These are phyloP conservation scores for Polyporus tsugae DNA, from an alignment of 1,284 basidiomycete genomes.

Conservation along the genomic window DNA sequence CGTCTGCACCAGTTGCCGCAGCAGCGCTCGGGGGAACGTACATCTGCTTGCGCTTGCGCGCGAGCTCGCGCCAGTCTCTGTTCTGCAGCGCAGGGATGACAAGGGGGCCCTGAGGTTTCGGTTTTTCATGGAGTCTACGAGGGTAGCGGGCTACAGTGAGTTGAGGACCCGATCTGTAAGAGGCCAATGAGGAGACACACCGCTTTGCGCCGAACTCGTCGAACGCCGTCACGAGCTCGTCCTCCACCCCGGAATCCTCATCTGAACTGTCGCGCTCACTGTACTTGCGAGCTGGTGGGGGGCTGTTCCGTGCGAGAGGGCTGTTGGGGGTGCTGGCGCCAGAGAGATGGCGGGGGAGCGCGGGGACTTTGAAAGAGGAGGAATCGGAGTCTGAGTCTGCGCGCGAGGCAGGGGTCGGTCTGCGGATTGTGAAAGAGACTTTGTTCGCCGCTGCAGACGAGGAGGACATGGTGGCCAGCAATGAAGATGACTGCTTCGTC, in stretches of 20 bases:
- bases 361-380: conserved; percentile 61
- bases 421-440: conserved; percentile 78
- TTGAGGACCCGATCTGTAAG: conserved; percentile 52
- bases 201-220: conserved; percentile 76
- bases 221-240: conserved; percentile 80
- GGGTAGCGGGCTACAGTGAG: conserved; percentile 62
- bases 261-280: conserved; percentile 67
- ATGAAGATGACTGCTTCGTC: not conserved
- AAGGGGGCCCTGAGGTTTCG: conserved; percentile 68
- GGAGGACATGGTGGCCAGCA: conserved; percentile 31
- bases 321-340: conserved; percentile 57
- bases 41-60: conserved; percentile 63
- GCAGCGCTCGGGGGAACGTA: conserved; percentile 75
- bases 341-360: conserved; percentile 63
- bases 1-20: conserved; percentile 73
- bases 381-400: conserved; percentile 66
- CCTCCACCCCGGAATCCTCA: conserved; percentile 59
- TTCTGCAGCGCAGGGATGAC: conserved; percentile 88
- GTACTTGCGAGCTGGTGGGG: conserved; percentile 45
- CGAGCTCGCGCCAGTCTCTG: conserved; percentile 86
- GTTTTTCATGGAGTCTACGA: conserved; percentile 53
- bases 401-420: conserved; percentile 70
- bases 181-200: conserved; percentile 60
- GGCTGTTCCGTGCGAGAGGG: conserved; percentile 60
- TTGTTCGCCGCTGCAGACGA: conserved; percentile 46